phyloP scores from a whole-genome alignment of 2,329 filamentous ascomycete species.

The Pyrenophora teres region DNA sequence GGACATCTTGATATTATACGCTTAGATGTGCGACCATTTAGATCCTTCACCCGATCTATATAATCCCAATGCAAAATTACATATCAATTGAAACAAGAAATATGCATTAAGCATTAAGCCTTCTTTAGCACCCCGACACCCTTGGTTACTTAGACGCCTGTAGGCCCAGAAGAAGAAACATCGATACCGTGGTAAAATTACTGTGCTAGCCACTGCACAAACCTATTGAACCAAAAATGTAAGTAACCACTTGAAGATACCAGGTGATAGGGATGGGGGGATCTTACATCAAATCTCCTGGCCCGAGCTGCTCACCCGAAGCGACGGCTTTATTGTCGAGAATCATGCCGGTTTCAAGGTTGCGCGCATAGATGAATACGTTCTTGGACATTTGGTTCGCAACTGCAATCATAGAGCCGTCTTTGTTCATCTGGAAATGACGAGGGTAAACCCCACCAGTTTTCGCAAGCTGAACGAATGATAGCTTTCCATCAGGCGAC shows the following conservation, averaged over 20 bases:
- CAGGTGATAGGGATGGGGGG: too few species aligned
- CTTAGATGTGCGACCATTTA: neutral
- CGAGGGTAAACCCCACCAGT: slow-evolving; percentile 69
- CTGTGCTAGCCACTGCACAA: slow-evolving; percentile 7
- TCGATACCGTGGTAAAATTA: neutral
- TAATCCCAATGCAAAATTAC: neutral
- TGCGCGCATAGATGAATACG: slow-evolving; percentile 65
- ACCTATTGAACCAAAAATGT: neutral
- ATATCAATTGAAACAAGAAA: neutral
- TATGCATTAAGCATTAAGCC: neutral
- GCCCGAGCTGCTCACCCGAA: slow-evolving; percentile 22
- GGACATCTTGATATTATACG: slow-evolving; percentile 32
- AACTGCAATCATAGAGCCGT: slow-evolving; percentile 67
- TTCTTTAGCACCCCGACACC: too few species aligned
- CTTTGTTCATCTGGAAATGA: slow-evolving; percentile 69
- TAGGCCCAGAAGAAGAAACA: too few species aligned
- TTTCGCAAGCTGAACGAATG: slow-evolving; percentile 62
- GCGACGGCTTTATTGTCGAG: slow-evolving; percentile 51
- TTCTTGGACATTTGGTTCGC: slow-evolving; percentile 65
- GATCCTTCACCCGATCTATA: neutral
- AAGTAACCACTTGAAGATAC: neutral
- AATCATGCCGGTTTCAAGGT: slow-evolving; percentile 64
- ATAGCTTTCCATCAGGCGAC: slow-evolving; percentile 58
- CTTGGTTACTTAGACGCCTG: too few species aligned
- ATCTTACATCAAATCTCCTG: slow-evolving; percentile 33